phyloP scores from a whole-genome alignment of 495 filamentous ascomycete species.

The Annulohypoxylon moriforme region DNA sequence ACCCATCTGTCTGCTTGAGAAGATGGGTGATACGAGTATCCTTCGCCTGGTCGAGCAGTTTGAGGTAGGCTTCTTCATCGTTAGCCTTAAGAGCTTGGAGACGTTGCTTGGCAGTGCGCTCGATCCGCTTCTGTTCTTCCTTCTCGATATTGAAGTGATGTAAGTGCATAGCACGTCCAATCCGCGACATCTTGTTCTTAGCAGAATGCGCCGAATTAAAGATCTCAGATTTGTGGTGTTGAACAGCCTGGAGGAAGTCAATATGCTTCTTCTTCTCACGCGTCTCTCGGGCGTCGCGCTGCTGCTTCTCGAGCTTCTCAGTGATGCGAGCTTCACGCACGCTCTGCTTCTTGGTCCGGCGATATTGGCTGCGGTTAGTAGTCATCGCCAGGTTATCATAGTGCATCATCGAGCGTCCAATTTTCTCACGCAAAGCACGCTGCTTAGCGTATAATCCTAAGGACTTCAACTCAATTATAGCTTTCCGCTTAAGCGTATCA shows the following conservation, averaged over 20 bases:
- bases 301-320: slow-evolving; percentile 98
- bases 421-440: slow-evolving; percentile 81
- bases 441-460: slow-evolving; percentile 86
- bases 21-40: slow-evolving; percentile 98
- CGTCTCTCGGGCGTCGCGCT: slow-evolving; percentile 91
- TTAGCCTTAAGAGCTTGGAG: slow-evolving; percentile 97
- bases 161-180: slow-evolving; percentile 84
- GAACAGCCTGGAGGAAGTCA: slow-evolving; percentile 79
- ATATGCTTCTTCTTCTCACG: slow-evolving; percentile 96
- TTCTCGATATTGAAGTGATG: slow-evolving; percentile 98
- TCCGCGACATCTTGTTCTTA: slow-evolving; percentile 77
- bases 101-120: slow-evolving; percentile 98
- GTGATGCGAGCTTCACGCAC: slow-evolving; percentile 96
- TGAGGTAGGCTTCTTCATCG: slow-evolving; percentile 98
- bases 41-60: slow-evolving; percentile 96
- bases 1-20: slow-evolving; percentile 94
- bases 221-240: slow-evolving; percentile 68
- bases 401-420: slow-evolving; percentile 89
- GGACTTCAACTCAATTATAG: slow-evolving; percentile 92
- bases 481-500: slow-evolving; percentile 86
- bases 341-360: slow-evolving; percentile 95
- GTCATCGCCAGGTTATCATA: slow-evolving; percentile 96
- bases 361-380: slow-evolving; percentile 86
- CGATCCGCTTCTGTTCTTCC: slow-evolving; percentile 97
- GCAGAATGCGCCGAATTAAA: slow-evolving; percentile 49